A percentile compares a stretch with the other conserved stretches of the same genome.
phyloP scores from a whole-genome alignment of 768 basidiomycete species.

The Leccinellum albellum region DNA sequence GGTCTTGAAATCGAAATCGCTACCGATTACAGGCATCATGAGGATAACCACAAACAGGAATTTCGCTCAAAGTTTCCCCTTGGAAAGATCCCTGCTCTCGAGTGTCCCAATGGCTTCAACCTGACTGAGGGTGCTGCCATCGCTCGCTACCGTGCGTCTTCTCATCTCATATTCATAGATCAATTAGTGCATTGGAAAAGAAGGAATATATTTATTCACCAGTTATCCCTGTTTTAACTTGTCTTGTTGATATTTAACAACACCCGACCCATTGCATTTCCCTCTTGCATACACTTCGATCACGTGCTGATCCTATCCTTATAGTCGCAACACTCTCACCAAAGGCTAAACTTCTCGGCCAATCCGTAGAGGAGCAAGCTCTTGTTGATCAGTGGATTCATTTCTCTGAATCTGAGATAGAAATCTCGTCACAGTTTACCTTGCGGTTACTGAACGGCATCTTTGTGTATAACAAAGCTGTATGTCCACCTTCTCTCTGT shows the following conservation, averaged over 20 bases:
- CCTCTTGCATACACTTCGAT: conserved; percentile 8
- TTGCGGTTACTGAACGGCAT: conserved; percentile 41
- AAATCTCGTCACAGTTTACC: conserved; percentile 35
- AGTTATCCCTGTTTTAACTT: conserved; percentile 75
- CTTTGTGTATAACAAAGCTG: conserved; percentile 81
- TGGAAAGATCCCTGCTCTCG: conserved; percentile 83
- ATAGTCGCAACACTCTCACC: conserved; percentile 74
- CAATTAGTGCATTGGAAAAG: conserved; percentile 16
- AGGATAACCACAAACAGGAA: conserved; percentile 68
- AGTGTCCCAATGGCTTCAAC: conserved; percentile 71
- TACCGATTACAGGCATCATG: conserved; percentile 51
- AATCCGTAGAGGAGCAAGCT: conserved; percentile 61
- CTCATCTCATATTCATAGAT: conserved; percentile 8
- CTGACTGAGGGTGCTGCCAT: conserved; percentile 78
- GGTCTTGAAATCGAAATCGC: conserved; percentile 56
- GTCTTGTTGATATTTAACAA: conserved; percentile 45
- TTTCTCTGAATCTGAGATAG: conserved; percentile 67
- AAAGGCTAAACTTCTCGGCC: conserved; percentile 75
- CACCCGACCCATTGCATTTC: conserved; percentile 7
- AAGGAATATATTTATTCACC: conserved; percentile 36
- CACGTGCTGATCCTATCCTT: conserved; percentile 11
- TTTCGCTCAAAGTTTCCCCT: conserved; percentile 73
- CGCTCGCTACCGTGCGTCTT: conserved; percentile 80
- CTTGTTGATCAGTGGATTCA: conserved; percentile 84
- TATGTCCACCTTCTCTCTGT: conserved; percentile 34